Evolutionary conservation across 495 filamentous ascomycete species (phyloP).

Genomic region (Aspergillus indologenus): DNA sequence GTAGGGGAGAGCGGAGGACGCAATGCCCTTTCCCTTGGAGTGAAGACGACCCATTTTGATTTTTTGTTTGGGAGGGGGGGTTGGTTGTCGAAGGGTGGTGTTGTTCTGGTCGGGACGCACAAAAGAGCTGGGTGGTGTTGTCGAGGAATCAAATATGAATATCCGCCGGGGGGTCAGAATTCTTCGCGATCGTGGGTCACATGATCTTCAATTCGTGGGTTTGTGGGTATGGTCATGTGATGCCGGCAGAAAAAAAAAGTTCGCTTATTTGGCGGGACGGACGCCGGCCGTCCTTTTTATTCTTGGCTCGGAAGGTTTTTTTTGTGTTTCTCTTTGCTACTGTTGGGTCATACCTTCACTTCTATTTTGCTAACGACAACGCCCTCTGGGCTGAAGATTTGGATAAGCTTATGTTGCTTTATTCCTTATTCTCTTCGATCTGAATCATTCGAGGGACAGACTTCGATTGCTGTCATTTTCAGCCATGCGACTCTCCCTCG

Average conservation of each 20-base stretch:
- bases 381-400: too few relatives aligned
- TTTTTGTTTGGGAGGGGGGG: conserved; percentile 45
- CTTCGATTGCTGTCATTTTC: neutral
- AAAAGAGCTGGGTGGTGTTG: conserved; percentile 28
- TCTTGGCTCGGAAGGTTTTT: conserved; percentile 3
- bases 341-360: neutral
- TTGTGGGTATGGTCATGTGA: conserved; percentile 12
- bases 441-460: neutral
- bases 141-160: conserved; percentile 15
- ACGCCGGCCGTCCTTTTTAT: too few relatives aligned
- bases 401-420: conserved; percentile 3
- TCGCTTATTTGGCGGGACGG: conserved; percentile 17
- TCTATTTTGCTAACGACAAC: too few relatives aligned
- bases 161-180: conserved; percentile 10
- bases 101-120: conserved; percentile 32
- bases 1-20: conserved; percentile 91
- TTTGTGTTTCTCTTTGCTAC: neutral
- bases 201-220: conserved; percentile 17
- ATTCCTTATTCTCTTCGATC: neutral
- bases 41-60: conserved; percentile 94
- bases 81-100: conserved; percentile 22
- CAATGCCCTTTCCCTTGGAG: conserved; percentile 99
- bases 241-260: neutral
- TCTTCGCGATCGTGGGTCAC: conserved; percentile 29
- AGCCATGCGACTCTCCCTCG: neutral